These are phyloP conservation scores for Raffaelea arxii DNA, from an alignment of 2,329 filamentous ascomycete species.

Conservation along the genomic window DNA sequence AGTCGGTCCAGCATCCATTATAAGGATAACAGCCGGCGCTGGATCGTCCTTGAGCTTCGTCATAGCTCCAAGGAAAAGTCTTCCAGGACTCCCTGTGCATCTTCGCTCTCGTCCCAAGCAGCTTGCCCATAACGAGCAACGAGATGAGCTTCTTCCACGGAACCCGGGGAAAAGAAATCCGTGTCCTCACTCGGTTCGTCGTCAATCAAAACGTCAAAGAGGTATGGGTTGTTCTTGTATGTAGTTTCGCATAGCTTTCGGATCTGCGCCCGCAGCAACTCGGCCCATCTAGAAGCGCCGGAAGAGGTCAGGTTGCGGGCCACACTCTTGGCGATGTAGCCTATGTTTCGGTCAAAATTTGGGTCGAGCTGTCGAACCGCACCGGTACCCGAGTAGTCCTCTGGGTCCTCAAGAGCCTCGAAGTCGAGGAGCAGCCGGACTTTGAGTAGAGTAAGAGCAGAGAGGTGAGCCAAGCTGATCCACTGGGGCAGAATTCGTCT, in stretches of 20 bases:
- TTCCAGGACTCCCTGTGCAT: constrained; percentile 8
- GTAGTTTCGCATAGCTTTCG: constrained; percentile 9
- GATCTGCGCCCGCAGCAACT: constrained; percentile 8
- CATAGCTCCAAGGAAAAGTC: constrained; percentile 11
- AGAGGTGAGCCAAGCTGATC: constrained; percentile 11
- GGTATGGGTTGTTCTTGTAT: constrained; percentile 11
- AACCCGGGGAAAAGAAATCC: neutral
- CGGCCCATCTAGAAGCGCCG: neutral
- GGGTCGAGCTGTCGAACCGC: neutral
- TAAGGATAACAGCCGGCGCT: constrained; percentile 12
- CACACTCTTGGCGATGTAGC: too few species aligned
- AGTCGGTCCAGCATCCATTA: constrained; percentile 12
- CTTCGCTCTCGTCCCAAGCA: constrained; percentile 13
- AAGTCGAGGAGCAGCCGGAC: constrained; percentile 13
- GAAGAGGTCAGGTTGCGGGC: too few species aligned
- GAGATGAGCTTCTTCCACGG: constrained; percentile 8
- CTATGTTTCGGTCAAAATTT: neutral
- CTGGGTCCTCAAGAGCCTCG: neutral
- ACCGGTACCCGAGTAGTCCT: constrained; percentile 2
- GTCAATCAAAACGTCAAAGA: constrained; percentile 12
- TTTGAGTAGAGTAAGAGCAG: constrained; percentile 14
- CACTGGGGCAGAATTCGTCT: constrained; percentile 2
- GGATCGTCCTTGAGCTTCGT: constrained; percentile 5
- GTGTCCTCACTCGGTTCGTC: neutral
- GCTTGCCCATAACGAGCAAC: constrained; percentile 5